phyloP scores from a whole-genome alignment of 768 basidiomycete genomes.

The Suillus hirtellus region DNA sequence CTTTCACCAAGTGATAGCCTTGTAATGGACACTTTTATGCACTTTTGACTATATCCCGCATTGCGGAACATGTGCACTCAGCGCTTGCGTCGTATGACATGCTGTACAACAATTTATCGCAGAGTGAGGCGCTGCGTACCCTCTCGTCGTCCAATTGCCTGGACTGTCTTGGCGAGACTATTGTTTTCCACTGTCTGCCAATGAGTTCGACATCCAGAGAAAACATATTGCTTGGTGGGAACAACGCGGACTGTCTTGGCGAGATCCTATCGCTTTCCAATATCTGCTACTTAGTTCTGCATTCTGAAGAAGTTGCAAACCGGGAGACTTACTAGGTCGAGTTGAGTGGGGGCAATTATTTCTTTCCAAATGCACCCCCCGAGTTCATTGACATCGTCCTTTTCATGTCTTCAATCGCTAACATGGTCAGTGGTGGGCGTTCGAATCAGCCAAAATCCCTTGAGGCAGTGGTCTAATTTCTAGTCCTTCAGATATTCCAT shows the following conservation, averaged over 20 bases:
- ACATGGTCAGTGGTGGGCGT: not conserved
- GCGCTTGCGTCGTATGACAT: not conserved
- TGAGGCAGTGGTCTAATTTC: not conserved
- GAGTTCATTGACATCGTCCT: not conserved
- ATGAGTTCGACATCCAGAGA: not conserved
- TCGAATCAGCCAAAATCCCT: not conserved
- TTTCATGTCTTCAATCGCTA: not conserved
- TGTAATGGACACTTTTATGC: constrained; percentile 12
- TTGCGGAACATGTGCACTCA: not conserved
- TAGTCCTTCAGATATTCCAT: not conserved
- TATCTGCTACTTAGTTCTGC: not conserved
- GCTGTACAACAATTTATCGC: not conserved
- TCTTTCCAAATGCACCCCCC: not conserved
- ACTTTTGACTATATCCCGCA: not conserved
- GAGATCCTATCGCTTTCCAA: not conserved
- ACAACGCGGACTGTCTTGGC: not conserved
- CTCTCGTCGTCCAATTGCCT: not conserved
- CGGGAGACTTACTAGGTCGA: not conserved
- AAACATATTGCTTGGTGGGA: not conserved
- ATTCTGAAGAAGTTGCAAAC: not conserved
- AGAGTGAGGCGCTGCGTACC: not conserved
- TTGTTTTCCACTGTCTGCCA: not conserved
- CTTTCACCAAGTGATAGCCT: constrained; percentile 72
- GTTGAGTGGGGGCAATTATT: not conserved
- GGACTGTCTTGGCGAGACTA: not conserved